A percentile compares a stretch with the other conserved stretches of the same genome.
These are phyloP conservation scores for Calonectria hongkongensis DNA, from an alignment of 2,329 filamentous ascomycete genomes.

Conservation along the genomic window DNA sequence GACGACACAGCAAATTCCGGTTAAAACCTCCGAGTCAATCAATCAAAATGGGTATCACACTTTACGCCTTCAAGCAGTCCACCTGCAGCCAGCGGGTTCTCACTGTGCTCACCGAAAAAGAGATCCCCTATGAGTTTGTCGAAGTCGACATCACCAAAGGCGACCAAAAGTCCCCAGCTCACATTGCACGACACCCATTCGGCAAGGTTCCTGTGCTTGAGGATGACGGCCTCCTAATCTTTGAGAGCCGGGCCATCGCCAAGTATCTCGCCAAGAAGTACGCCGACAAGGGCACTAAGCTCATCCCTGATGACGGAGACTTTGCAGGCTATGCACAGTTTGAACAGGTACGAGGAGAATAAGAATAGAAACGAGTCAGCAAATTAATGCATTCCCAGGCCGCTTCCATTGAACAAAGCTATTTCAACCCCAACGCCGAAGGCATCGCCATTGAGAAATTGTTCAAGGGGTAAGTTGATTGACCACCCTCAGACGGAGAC, in stretches of 20 bases:
- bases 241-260: conserved; percentile 29
- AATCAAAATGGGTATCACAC: conserved; percentile 26
- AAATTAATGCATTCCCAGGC: neutral
- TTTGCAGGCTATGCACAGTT: conserved; percentile 11
- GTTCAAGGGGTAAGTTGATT: conserved; percentile 6
- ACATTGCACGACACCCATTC: conserved; percentile 30
- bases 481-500: neutral
- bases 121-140: conserved; percentile 15
- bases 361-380: neutral
- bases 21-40: neutral
- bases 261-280: conserved; percentile 30
- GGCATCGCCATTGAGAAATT: conserved; percentile 7
- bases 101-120: conserved; percentile 29
- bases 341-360: conserved; percentile 20
- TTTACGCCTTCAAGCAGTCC: conserved; percentile 18
- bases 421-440: conserved; percentile 12
- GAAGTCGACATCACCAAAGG: neutral
- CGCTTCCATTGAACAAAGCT: conserved; percentile 24
- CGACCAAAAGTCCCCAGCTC: neutral
- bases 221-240: conserved; percentile 17
- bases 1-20: too few species aligned
- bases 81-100: conserved; percentile 27
- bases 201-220: conserved; percentile 26
- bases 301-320: conserved; percentile 7
- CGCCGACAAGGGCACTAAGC: neutral